Evolutionary conservation across 805 yeast genomes (phyloP).

Genomic region (Blastobotrys attinorum): DNA sequence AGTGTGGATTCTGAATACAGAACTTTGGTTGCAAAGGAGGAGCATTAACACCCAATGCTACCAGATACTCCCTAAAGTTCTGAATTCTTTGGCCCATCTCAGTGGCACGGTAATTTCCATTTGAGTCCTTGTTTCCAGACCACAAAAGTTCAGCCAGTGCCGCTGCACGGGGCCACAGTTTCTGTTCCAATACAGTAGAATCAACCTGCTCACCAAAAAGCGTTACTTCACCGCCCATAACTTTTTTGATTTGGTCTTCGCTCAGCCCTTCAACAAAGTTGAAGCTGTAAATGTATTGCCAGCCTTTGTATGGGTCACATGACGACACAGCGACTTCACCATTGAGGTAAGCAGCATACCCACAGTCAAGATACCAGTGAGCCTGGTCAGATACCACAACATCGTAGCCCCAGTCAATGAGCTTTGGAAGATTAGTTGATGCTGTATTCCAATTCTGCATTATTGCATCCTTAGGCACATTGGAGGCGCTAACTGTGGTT

Average conservation of each 20-base stretch:
- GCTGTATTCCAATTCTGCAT: constrained; percentile 30
- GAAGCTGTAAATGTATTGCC: constrained; percentile 32
- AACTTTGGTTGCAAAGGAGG: constrained; percentile 33
- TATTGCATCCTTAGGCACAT: constrained; percentile 27
- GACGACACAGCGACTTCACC: constrained; percentile 32
- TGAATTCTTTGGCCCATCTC: constrained; percentile 31
- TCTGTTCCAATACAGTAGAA: constrained; percentile 23
- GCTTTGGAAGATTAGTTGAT: constrained; percentile 16
- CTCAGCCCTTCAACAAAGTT: constrained; percentile 28
- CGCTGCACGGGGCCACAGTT: constrained; percentile 34
- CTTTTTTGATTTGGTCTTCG: constrained; percentile 21
- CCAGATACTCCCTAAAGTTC: constrained; percentile 35
- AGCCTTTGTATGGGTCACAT: constrained; percentile 36
- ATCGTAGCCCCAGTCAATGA: constrained; percentile 29
- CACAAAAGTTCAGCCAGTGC: constrained; percentile 34
- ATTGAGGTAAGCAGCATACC: constrained; percentile 28
- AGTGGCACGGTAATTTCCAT: constrained; percentile 27
- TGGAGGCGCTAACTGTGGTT: constrained; percentile 17
- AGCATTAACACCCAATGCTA: constrained; percentile 30
- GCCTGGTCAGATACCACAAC: constrained; percentile 29
- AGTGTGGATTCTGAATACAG: constrained; percentile 32
- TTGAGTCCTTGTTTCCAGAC: constrained; percentile 29
- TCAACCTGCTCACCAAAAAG: constrained; percentile 34
- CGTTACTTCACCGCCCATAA: constrained; percentile 33
- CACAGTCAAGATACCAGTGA: constrained; percentile 33